phyloP scores from a whole-genome alignment of 305 asterid species.

The Withania somnifera region DNA sequence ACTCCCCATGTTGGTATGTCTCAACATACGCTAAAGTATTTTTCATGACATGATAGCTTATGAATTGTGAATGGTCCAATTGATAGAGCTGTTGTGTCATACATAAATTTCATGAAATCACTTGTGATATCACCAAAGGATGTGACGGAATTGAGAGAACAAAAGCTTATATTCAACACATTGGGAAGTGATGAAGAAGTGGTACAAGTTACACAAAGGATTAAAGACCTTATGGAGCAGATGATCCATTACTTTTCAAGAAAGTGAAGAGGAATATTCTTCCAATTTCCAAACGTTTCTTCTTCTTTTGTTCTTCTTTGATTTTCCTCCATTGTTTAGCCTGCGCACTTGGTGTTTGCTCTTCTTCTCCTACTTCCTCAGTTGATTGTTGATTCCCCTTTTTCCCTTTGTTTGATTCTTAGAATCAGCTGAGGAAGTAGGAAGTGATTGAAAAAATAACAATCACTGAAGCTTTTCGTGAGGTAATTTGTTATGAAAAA shows the following conservation, averaged over 20 bases:
- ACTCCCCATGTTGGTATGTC: neutral
- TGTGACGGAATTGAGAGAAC: conserved; percentile 4
- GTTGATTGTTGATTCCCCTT: no score
- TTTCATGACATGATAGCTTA: conserved; percentile 5
- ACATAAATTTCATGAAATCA: conserved; percentile 6
- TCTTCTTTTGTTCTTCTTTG: no score
- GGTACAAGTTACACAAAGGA: neutral
- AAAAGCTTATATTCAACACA: neutral
- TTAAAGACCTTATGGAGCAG: neutral
- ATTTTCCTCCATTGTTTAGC: no score
- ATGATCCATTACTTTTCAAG: neutral
- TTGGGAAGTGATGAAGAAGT: conserved; percentile 13
- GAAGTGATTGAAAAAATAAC: no score
- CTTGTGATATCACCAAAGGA: neutral
- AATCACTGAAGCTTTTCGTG: no score
- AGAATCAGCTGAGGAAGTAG: no score
- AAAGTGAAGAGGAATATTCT: neutral
- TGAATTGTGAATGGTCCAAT: neutral
- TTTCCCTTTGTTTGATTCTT: no score
- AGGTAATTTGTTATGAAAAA: no score
- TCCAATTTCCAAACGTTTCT: no score
- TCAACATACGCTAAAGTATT: neutral
- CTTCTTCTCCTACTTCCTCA: no score
- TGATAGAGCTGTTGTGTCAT: neutral
- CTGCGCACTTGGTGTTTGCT: no score